Evolutionary conservation across 2,329 filamentous ascomycete species (phyloP).

Genomic region (Alternaria viburni): DNA sequence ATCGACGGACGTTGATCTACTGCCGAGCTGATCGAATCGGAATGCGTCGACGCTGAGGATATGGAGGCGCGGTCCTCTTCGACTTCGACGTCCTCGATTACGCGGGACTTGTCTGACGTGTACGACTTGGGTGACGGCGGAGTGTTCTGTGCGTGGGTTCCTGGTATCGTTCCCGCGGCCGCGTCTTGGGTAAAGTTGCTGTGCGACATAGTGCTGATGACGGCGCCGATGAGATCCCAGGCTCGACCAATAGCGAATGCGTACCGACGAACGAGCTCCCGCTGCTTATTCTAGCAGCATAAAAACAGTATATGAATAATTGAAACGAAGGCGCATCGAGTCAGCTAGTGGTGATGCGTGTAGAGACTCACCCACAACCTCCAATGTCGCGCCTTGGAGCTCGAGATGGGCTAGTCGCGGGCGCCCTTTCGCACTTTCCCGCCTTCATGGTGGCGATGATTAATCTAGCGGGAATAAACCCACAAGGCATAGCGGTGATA

Average conservation of each 20-base stretch:
- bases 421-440: constrained; percentile 5
- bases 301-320: not conserved
- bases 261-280: not conserved
- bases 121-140: constrained; percentile 1
- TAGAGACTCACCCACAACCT: not conserved
- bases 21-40: constrained; percentile 22
- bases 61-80: constrained; percentile 28
- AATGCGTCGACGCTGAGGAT: constrained; percentile 34
- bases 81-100: constrained; percentile 10
- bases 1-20: constrained; percentile 34
- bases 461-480: constrained; percentile 2
- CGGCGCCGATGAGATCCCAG: not conserved
- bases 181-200: constrained; percentile 16
- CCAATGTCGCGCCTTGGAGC: not conserved
- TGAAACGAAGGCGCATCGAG: not conserved
- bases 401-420: constrained; percentile 2
- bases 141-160: not conserved
- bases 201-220: constrained; percentile 12
- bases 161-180: constrained; percentile 1
- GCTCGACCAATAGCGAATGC: constrained; percentile 2
- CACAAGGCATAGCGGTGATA: constrained; percentile 6
- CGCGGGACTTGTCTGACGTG: constrained; percentile 6
- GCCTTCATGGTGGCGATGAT: not conserved
- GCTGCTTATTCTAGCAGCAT: not conserved
- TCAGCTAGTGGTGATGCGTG: not conserved